Evolutionary conservation across 495 filamentous ascomycete genomes (phyloP).

Genomic region (Podospora comata): DNA sequence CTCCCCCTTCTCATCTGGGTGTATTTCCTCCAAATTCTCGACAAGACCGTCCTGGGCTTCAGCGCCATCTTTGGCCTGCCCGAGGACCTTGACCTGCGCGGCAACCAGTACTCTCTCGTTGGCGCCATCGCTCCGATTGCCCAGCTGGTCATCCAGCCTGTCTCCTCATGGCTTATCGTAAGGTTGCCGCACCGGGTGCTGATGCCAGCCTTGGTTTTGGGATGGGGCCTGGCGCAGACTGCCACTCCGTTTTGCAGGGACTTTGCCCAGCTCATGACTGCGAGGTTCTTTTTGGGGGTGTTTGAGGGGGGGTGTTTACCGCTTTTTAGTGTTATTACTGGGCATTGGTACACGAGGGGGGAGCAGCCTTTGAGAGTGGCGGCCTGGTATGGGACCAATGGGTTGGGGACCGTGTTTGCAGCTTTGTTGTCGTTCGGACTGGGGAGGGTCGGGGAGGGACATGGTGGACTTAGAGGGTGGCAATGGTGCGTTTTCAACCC

Average conservation of each 20-base stretch:
- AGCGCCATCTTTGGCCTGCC: conserved; percentile 61
- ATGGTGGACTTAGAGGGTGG: conserved; percentile 53
- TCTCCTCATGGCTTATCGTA: conserved; percentile 62
- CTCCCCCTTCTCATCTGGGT: conserved; percentile 60
- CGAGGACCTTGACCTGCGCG: conserved; percentile 51
- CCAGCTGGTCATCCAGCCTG: conserved; percentile 64
- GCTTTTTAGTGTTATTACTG: conserved; percentile 56
- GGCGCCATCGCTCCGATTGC: conserved; percentile 62
- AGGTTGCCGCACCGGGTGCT: conserved; percentile 63
- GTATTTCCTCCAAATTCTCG: conserved; percentile 62
- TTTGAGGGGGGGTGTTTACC: conserved; percentile 63
- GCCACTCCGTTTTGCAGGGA: conserved; percentile 53
- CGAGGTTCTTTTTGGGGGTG: conserved; percentile 60
- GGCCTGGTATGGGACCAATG: conserved; percentile 65
- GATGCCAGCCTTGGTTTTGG: conserved; percentile 57
- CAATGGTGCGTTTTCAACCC: conserved; percentile 50
- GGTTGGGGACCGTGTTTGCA: conserved; percentile 60
- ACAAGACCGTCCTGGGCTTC: conserved; percentile 63
- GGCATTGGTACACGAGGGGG: conserved; percentile 60
- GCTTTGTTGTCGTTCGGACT: conserved; percentile 60
- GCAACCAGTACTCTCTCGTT: conserved; percentile 59
- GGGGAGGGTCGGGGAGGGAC: conserved; percentile 48
- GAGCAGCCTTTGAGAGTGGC: conserved; percentile 62
- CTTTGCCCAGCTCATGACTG: conserved; percentile 49
- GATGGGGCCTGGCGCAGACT: conserved; percentile 60